phyloP scores from a whole-genome alignment of 257 asterid species.

The Nicotiana undulata region DNA sequence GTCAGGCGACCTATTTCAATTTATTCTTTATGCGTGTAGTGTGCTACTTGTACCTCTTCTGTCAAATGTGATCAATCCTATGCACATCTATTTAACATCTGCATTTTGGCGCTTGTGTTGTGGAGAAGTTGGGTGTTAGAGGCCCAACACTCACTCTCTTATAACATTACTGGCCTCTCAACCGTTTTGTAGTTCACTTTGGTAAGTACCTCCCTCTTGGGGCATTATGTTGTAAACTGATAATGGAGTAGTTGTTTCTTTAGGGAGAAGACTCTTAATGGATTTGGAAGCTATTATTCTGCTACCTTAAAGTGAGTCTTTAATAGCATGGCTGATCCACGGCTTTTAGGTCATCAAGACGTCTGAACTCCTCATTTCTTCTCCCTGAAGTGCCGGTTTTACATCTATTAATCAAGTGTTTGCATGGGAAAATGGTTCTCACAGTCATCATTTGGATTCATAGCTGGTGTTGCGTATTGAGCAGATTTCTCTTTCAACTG shows the following conservation, averaged over 20 bases:
- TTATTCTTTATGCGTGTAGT: not conserved
- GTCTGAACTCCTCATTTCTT: conserved; percentile 5
- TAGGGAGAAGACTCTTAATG: not conserved
- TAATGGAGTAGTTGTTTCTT: not conserved
- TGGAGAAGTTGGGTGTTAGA: not conserved
- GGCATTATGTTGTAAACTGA: not conserved
- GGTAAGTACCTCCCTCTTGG: not conserved
- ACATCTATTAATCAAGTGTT: not conserved
- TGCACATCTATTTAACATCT: not conserved
- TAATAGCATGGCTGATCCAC: not conserved
- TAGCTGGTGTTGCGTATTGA: not conserved
- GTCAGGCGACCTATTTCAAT: not conserved
- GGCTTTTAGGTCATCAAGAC: not conserved
- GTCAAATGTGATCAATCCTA: not conserved
- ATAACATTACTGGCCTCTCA: not conserved
- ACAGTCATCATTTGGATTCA: not conserved
- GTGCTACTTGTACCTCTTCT: not conserved
- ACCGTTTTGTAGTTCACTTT: not conserved
- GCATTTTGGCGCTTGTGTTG: not conserved
- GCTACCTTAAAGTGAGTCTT: not conserved
- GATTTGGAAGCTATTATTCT: conserved; percentile 3
- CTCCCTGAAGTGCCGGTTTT: not conserved
- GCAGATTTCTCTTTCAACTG: not conserved
- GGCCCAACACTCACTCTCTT: not conserved
- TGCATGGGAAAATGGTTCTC: not conserved